A percentile compares a stretch with the other conserved stretches of the same genome.
Conservation (phyloP, 2,329 filamentous ascomycete species). For the Trichoderma oligosporum region DNA sequence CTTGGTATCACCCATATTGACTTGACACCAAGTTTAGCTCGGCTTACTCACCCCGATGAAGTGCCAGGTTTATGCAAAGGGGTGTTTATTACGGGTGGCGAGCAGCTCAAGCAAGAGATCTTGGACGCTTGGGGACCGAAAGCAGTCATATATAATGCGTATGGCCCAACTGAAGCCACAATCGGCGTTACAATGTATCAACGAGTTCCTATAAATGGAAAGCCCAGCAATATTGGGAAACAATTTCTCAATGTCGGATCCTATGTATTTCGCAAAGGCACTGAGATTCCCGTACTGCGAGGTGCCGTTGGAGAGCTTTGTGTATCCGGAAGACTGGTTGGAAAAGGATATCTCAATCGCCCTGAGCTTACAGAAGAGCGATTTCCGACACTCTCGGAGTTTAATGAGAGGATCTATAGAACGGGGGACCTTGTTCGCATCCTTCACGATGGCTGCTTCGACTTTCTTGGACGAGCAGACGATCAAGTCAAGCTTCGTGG, state of each 20-base stretch:
- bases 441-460: conserved; percentile 74
- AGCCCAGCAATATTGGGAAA: conserved; percentile 81
- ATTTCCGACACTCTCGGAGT: conserved; percentile 63
- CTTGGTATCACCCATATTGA: conserved; percentile 86
- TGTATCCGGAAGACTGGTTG: conserved; percentile 80
- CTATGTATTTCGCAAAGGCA: conserved; percentile 68
- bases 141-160: conserved; percentile 83
- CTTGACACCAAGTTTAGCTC: conserved; percentile 81
- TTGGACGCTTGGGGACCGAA: conserved; percentile 78
- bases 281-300: conserved; percentile 66
- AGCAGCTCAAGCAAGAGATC: conserved; percentile 84
- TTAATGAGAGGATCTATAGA: conserved; percentile 67
- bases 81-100: conserved; percentile 90
- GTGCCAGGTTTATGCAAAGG: conserved; percentile 75
- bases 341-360: conserved; percentile 82
- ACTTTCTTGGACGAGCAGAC: conserved; percentile 83
- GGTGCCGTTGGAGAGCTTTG: conserved; percentile 86
- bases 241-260: conserved; percentile 87
- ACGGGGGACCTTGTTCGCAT: conserved; percentile 86
- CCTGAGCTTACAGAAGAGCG: conserved; percentile 70
- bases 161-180: conserved; percentile 88
- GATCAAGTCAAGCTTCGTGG: conserved; percentile 90
- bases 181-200: conserved; percentile 89
- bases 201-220: conserved; percentile 72
- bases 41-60: conserved; percentile 72